Base-by-base conservation (phyloP, 371 early-diverging fungal species). In the Coemansia sp. region DNA sequence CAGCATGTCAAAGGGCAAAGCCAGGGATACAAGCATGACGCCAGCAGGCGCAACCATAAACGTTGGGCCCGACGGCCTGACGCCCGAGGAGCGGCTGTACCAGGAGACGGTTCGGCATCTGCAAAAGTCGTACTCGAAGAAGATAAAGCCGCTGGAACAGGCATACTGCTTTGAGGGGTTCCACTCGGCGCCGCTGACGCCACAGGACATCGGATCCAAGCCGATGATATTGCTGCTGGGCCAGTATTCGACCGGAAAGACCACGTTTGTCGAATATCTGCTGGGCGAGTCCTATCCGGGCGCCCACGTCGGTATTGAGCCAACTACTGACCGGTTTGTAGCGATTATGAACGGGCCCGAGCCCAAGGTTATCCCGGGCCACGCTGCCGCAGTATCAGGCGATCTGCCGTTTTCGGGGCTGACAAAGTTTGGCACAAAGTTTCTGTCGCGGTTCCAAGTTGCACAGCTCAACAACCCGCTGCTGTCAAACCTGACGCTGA, bases 241-340 rank as follows among this genome's bases (percentile, higher is more conserved):
- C 39, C 92, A 92, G 77, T 93, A 93, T 64, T 89, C 90, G 1
- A 88, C 89, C 3, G 92, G 92, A 57, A 93, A 93, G 76, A 89
- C 91, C 2, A 90, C 91, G 0, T 91, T 93, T 69, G 88, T 93
- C 59, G 86, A 91, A 57, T 86, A 91, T 68, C 73, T 93, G n/a
- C 80, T 92, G 38, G 92, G 88, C 52, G 84, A 85, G 52, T 80
- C 86, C 10, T 93, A 93, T 68, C 93, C 92, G 5, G 93, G 92
- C 32, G 82, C 86, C 31, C 91, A 91, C 64, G 88, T 93, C 62
- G 93, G 92, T 13, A 90, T 91, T 1, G 93, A 93, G 63, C 93
- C 93, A 52, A 73, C 87, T 66, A 93, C 93, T 0, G 94, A 93
- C 72, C 68, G 89, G 7, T 93, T 93, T 62, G 87, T 93, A 0